Base-by-base conservation (phyloP, 2,329 filamentous ascomycete genomes). In the Tympanopsis confertula region DNA sequence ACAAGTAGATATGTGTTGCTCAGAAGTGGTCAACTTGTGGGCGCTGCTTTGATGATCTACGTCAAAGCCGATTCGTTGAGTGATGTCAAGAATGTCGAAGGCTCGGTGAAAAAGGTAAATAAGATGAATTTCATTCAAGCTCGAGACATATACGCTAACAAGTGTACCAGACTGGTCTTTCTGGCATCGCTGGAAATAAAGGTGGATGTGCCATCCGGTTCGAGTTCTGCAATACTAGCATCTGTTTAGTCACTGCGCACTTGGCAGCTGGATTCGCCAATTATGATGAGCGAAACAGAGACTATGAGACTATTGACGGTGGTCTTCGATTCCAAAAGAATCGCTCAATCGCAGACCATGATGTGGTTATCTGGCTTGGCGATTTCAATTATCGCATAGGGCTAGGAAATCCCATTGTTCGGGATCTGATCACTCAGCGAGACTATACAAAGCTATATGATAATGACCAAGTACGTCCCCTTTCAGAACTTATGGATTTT, bases 371-470 rank as follows among this genome's bases (percentile, higher is more conserved):
- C 38, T 98, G 91, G 89, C 71, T 95, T 30, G 91, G 91, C 4
- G 91, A 98, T 57, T 98, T 98, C 66, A 98, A 98, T 54, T 98
- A 98, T 58, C 82, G 91, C 14, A 94, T 98, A 49, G 89, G 88
- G 1, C 68, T 96, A 13, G 17, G 30, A 7, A 33, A 33, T 33
- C 30, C 10, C 7, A 33, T 10, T 15, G 30, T 33, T 15, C 10
- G 30, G 17, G 30, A 33, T 7, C 30, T 33, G 10, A 7, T 18
- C 7, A 10, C 15, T 13, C 30, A 17, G 7, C 10, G 15, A 15
- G 15, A 33, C 15, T 10, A 33, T 33, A 10, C 10, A 15, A 10
- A 17, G 15, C 30, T 33, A 7, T 18, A 33, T 18, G 30, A 33
- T 15, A 33, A 33, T 33, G 30, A 33, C 17, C 30, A 33, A 15